Conservation (phyloP, 2,329 filamentous ascomycete species). For the Calonectria naviculata region DNA sequence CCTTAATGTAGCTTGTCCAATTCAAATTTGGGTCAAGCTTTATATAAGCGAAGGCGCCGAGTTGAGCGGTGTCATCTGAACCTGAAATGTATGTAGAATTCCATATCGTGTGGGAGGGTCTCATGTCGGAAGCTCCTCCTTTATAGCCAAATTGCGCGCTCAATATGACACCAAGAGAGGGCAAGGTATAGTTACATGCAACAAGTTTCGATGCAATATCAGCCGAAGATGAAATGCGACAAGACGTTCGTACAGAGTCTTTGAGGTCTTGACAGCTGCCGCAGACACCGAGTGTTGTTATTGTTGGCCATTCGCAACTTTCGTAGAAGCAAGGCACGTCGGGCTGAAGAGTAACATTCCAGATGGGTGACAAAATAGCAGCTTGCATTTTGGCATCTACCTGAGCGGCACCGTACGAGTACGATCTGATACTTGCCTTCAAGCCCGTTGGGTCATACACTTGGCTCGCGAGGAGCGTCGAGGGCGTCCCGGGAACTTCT, state of each 20-base stretch:
- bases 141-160: not conserved
- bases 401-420: not conserved
- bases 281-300: not conserved
- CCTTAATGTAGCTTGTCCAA: not conserved
- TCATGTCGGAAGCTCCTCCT: not conserved
- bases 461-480: not conserved
- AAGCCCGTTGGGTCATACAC: not conserved
- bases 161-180: not conserved
- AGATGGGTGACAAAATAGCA: not conserved
- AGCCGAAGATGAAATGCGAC: too few species aligned
- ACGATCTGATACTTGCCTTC: not conserved
- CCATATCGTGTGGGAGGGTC: not conserved
- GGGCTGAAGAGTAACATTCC: not conserved
- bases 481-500: not conserved
- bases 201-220: too few species aligned
- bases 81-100: not conserved
- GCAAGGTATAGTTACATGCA: slow-evolving; percentile 5
- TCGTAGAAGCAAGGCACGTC: not conserved
- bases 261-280: not conserved
- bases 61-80: not conserved
- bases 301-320: slow-evolving; percentile 5
- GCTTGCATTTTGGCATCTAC: not conserved
- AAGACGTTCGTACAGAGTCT: not conserved
- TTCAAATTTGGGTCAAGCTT: not conserved
- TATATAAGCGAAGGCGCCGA: not conserved